Evolutionary conservation across 306 rosid genomes (phyloP).

Genomic region (Alnus rubra): DNA sequence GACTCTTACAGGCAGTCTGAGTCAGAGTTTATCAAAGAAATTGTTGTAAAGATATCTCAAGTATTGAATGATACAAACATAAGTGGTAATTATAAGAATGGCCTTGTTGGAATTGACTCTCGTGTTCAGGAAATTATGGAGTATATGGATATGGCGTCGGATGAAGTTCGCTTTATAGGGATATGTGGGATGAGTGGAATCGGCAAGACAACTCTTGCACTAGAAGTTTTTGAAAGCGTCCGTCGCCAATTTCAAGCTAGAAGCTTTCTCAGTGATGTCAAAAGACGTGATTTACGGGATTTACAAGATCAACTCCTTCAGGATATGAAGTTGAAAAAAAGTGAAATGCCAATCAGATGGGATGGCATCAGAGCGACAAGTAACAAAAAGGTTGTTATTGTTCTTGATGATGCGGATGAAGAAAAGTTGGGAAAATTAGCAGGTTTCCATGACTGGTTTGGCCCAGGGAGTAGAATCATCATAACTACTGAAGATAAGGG

Average conservation of each 20-base stretch:
- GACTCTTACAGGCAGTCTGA: neutral
- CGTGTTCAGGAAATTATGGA: neutral
- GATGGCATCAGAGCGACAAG: neutral
- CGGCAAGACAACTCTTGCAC: neutral
- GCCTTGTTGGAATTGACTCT: neutral
- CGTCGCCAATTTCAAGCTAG: neutral
- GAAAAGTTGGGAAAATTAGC: neutral
- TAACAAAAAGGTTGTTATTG: neutral
- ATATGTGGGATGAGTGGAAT: neutral
- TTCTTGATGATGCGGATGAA: neutral
- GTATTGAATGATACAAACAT: neutral
- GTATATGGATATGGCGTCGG: neutral
- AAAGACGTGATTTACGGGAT: too few relatives aligned
- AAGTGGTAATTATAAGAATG: neutral
- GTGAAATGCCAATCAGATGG: too few relatives aligned
- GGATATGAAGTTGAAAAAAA: neutral
- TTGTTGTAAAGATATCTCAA: neutral
- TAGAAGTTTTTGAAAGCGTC: neutral
- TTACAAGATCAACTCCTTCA: neutral
- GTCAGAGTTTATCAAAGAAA: constrained; percentile 4
- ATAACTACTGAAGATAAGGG: neutral
- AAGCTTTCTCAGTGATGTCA: neutral
- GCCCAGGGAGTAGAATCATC: neutral
- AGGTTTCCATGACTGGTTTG: neutral
- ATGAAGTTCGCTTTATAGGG: neutral